Evolutionary conservation across 164 flowering plant species (phyloP).

Genomic region (Annona cherimola): DNA sequence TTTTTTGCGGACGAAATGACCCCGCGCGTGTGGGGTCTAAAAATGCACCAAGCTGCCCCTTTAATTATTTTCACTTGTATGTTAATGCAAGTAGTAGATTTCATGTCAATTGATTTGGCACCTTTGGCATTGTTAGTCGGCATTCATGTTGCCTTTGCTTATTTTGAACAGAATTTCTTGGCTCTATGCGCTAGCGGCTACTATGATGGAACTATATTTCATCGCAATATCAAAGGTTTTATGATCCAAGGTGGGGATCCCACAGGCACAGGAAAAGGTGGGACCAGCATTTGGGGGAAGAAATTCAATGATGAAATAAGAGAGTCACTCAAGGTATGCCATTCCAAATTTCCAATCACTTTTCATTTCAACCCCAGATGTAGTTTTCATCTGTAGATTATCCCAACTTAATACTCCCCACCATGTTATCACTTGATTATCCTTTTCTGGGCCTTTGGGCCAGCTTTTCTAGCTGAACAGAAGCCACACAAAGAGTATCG

Average conservation of each 20-base stretch:
- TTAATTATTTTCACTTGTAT: too few relatives aligned
- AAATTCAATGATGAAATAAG: conserved; percentile 95
- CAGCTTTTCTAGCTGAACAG: neutral
- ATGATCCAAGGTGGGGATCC: conserved; percentile 99
- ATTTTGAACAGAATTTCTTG: conserved; percentile 73
- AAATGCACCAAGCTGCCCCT: too few relatives aligned
- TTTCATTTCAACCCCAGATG: neutral
- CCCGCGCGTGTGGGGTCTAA: too few relatives aligned
- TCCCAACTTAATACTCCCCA: neutral
- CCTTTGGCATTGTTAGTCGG: too few relatives aligned
- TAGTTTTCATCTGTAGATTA: conserved; percentile 1
- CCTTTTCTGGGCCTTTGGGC: neutral
- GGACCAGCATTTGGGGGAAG: conserved; percentile 95
- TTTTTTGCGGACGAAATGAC: too few relatives aligned
- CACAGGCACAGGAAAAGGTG: conserved; percentile 96
- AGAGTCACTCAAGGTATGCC: conserved; percentile 86
- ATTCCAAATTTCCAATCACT: neutral
- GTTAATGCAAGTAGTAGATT: too few relatives aligned
- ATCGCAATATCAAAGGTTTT: conserved; percentile 83
- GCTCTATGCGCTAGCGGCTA: conserved; percentile 93
- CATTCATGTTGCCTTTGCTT: neutral
- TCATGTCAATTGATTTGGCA: too few relatives aligned
- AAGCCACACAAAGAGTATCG: neutral
- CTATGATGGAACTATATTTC: conserved; percentile 91
- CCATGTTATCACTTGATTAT: neutral